Evolutionary conservation across 2,329 filamentous ascomycete genomes (phyloP).

Genomic region (Aspergillus sp.): DNA sequence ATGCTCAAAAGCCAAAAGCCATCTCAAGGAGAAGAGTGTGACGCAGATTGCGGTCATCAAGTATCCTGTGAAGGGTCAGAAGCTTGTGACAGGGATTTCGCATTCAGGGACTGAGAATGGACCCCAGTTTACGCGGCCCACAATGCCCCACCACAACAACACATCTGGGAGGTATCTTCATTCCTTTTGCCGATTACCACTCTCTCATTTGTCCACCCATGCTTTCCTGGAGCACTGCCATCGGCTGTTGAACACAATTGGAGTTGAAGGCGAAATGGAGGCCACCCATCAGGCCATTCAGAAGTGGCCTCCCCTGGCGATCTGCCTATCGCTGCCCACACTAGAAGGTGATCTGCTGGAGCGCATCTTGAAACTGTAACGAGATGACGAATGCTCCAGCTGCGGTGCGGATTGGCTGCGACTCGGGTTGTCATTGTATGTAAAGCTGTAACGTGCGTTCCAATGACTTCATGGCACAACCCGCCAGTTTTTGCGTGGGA

Average conservation of each 20-base stretch:
- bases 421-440: neutral
- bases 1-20: neutral
- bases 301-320: conserved; percentile 10
- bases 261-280: neutral
- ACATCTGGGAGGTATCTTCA: conserved; percentile 14
- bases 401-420: neutral
- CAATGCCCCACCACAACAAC: conserved; percentile 11
- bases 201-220: neutral
- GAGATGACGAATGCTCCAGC: conserved; percentile 11
- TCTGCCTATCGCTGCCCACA: conserved; percentile 7
- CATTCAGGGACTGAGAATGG: conserved; percentile 9
- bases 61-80: neutral
- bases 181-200: conserved; percentile 2
- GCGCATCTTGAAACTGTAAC: conserved; percentile 13
- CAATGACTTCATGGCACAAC: neutral
- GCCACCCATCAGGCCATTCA: neutral
- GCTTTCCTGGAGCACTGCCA: neutral
- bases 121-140: conserved; percentile 11
- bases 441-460: neutral
- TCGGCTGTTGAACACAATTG: neutral
- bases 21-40: neutral
- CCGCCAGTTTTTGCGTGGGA: no score
- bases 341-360: conserved; percentile 8
- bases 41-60: neutral
- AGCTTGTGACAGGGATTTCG: neutral